phyloP scores from a whole-genome alignment of 805 yeast genomes.

The Scheffersomyces coipomensis region DNA sequence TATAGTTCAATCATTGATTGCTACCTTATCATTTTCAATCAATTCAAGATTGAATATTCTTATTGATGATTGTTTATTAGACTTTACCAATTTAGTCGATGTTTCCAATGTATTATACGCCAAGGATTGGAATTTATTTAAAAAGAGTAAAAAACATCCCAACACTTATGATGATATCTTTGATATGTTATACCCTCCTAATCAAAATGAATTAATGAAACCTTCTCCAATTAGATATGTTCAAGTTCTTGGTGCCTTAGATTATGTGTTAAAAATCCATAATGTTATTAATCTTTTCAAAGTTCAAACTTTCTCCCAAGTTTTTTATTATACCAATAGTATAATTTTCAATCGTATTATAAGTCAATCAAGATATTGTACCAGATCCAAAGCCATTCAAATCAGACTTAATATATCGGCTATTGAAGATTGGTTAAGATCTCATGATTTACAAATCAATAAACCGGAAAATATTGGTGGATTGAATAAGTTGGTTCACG shows the following conservation, averaged over 20 bases:
- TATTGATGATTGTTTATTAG: conserved; percentile 65
- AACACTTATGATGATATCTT: conserved; percentile 71
- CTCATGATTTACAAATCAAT: conserved; percentile 51
- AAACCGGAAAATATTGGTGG: conserved; percentile 33
- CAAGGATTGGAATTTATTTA: conserved; percentile 58
- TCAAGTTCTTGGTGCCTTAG: conserved; percentile 84
- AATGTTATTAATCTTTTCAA: conserved; percentile 75
- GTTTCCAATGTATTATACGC: conserved; percentile 74
- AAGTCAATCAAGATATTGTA: conserved; percentile 63
- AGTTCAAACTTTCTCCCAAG: conserved; percentile 74
- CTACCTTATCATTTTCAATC: conserved; percentile 65
- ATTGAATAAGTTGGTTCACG: conserved; percentile 16
- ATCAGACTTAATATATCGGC: conserved; percentile 82
- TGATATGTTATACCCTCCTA: conserved; percentile 80
- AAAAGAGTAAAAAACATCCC: conserved; percentile 38
- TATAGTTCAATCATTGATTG: conserved; percentile 58
- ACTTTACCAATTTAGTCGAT: conserved; percentile 82
- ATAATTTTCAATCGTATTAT: conserved; percentile 72
- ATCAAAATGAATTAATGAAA: conserved; percentile 71
- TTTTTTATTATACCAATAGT: conserved; percentile 74
- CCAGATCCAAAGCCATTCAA: conserved; percentile 86
- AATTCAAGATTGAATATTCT: conserved; percentile 57
- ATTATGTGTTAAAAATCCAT: conserved; percentile 80
- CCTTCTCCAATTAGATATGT: conserved; percentile 88
- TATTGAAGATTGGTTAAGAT: conserved; percentile 90